Percentiles rank a stretch among this genome's conserved stretches.
Evolutionary conservation across 768 basidiomycete species (phyloP).

Genomic region (Lactarius tabidus): DNA sequence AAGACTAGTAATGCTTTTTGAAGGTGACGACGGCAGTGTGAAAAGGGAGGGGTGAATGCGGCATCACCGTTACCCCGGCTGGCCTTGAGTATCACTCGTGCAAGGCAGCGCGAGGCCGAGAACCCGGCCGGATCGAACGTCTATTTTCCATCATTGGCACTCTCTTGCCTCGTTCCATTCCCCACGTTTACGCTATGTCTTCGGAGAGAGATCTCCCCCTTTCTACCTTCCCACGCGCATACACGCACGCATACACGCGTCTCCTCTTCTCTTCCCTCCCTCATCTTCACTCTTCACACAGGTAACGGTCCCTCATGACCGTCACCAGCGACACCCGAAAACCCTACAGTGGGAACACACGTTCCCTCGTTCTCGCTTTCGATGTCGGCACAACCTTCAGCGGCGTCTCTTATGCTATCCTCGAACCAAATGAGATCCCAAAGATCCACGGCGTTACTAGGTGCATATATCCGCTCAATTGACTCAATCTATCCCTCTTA

Average conservation of each 20-base stretch:
- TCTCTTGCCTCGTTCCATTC: constrained; percentile 7
- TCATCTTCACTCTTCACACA: constrained; percentile 16
- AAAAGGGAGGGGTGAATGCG: constrained; percentile 6
- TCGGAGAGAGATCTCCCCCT: not conserved
- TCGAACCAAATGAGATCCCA: constrained; percentile 76
- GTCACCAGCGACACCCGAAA: constrained; percentile 61
- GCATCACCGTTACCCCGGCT: not conserved
- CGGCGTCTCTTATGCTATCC: constrained; percentile 78
- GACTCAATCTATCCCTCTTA: not conserved
- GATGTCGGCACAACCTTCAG: constrained; percentile 83
- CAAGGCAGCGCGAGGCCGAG: not conserved
- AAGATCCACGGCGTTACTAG: constrained; percentile 79
- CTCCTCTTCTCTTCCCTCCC: not conserved
- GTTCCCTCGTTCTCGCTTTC: constrained; percentile 72
- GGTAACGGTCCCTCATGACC: constrained; percentile 39
- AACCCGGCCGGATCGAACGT: not conserved
- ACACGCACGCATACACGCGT: constrained; percentile 1
- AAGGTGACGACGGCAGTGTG: constrained; percentile 9
- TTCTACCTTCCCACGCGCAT: not conserved
- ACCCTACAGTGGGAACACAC: constrained; percentile 60
- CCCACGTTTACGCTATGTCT: not conserved
- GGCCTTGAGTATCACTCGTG: not conserved
- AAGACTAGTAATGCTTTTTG: constrained; percentile 14
- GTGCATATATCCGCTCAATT: constrained; percentile 36
- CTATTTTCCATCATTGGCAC: not conserved